Conservation (phyloP, 2,329 filamentous ascomycete species). For the Grosmannia huntii region DNA sequence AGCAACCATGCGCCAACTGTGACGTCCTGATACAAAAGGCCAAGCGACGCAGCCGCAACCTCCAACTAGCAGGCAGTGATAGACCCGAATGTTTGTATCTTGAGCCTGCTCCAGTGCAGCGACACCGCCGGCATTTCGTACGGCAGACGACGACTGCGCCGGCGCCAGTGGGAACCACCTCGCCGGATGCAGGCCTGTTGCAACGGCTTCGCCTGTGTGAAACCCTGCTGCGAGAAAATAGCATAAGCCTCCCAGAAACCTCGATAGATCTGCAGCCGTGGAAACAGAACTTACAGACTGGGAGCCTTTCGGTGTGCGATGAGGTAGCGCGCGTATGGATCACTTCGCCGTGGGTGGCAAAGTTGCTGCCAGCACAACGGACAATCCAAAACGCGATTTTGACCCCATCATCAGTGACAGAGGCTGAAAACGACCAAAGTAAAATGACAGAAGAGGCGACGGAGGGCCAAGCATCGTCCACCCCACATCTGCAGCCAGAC, state of each 20-base stretch:
- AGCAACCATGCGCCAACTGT: slow-evolving; percentile 11
- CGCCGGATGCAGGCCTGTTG: slow-evolving; percentile 16
- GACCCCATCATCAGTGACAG: neutral
- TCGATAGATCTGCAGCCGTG: neutral
- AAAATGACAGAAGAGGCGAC: neutral
- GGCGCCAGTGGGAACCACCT: slow-evolving; percentile 12
- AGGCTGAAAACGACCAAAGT: neutral
- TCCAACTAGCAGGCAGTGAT: neutral
- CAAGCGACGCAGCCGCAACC: neutral
- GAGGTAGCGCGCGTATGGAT: slow-evolving; percentile 16
- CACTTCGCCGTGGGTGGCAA: slow-evolving; percentile 8
- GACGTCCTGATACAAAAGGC: slow-evolving; percentile 5
- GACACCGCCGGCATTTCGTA: slow-evolving; percentile 11
- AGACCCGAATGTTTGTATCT: slow-evolving; percentile 14
- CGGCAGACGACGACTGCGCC: slow-evolving; percentile 5
- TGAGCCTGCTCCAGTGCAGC: slow-evolving; percentile 6
- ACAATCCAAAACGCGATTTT: neutral
- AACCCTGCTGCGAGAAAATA: slow-evolving; percentile 16
- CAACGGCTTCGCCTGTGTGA: slow-evolving; percentile 16
- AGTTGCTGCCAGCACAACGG: neutral
- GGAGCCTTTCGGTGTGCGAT: neutral
- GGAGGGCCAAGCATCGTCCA: neutral
- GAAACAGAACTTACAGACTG: neutral
- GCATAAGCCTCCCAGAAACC: slow-evolving; percentile 12
- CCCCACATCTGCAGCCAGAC: neutral